Conservation (phyloP, 805 yeast species). For the Trichomonascus vanleenenianus region DNA sequence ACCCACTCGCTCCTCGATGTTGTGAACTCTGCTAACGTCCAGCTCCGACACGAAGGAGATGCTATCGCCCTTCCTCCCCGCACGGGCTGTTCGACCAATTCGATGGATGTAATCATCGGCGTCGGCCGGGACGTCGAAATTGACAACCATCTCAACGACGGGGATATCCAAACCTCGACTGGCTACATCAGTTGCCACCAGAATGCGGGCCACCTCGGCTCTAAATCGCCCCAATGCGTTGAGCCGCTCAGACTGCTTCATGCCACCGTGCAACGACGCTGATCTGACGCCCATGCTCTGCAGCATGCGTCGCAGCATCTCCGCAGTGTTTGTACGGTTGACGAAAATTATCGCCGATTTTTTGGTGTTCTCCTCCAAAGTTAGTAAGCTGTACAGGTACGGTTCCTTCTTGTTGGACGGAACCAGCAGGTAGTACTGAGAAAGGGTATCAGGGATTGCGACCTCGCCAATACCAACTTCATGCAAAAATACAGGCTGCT, state of each 20-base stretch:
- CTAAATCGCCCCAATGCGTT: slow-evolving; percentile 87
- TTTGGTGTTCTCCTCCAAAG: slow-evolving; percentile 52
- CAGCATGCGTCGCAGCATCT: slow-evolving; percentile 70
- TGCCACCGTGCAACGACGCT: slow-evolving; percentile 86
- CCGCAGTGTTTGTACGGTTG: slow-evolving; percentile 86
- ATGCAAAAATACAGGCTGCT: slow-evolving; percentile 57
- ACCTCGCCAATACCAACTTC: slow-evolving; percentile 71
- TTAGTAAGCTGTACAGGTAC: slow-evolving; percentile 61
- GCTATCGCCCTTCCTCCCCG: slow-evolving; percentile 83
- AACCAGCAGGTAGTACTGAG: slow-evolving; percentile 59
- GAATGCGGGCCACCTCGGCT: slow-evolving; percentile 87
- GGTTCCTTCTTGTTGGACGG: slow-evolving; percentile 91
- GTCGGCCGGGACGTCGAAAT: slow-evolving; percentile 91
- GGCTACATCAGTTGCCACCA: slow-evolving; percentile 95
- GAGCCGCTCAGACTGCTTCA: slow-evolving; percentile 89
- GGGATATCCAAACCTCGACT: slow-evolving; percentile 97
- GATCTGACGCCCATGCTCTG: slow-evolving; percentile 68
- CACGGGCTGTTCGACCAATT: slow-evolving; percentile 98
- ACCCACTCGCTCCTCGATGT: slow-evolving; percentile 80
- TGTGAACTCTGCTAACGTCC: slow-evolving; percentile 71
- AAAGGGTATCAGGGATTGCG: slow-evolving; percentile 70
- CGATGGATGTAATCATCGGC: slow-evolving; percentile 95
- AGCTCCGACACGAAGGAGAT: slow-evolving; percentile 77
- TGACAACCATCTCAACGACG: slow-evolving; percentile 78
- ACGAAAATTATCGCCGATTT: slow-evolving; percentile 81